phyloP scores from a whole-genome alignment of 179 eudicot species.

The Carnegiea gigantea region DNA sequence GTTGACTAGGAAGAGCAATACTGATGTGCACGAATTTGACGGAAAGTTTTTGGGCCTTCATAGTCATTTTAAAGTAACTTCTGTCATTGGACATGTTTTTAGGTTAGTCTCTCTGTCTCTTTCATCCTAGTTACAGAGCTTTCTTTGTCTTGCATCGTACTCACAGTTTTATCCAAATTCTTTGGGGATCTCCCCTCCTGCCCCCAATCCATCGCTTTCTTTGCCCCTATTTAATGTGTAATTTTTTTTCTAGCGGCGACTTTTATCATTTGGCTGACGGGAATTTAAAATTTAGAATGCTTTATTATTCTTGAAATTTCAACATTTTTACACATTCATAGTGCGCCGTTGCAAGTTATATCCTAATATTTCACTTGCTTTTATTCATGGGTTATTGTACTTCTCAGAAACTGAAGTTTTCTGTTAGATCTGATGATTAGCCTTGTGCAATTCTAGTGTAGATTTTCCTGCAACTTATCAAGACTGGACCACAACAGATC shows the following conservation, averaged over 20 bases:
- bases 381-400: neutral
- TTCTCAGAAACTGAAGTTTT: neutral
- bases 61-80: conserved; percentile 74
- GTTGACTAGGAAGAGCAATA: conserved; percentile 84
- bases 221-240: conserved; percentile 3
- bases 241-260: neutral
- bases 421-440: conserved; percentile 22
- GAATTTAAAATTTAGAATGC: neutral
- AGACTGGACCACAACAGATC: conserved; percentile 88
- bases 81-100: conserved; percentile 96
- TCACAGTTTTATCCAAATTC: neutral
- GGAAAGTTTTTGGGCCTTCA: conserved; percentile 62
- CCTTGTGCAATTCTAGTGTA: conserved; percentile 53
- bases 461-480: conserved; percentile 86
- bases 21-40: conserved; percentile 93
- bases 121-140: conserved; percentile 6
- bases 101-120: conserved; percentile 48
- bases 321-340: neutral
- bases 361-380: neutral
- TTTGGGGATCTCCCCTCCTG: neutral
- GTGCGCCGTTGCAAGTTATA: neutral
- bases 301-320: conserved; percentile 10
- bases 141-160: neutral
- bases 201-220: neutral
- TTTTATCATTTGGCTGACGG: neutral